Evolutionary conservation across 345 rosid genomes (phyloP).

Genomic region (Triadica sebifera): DNA sequence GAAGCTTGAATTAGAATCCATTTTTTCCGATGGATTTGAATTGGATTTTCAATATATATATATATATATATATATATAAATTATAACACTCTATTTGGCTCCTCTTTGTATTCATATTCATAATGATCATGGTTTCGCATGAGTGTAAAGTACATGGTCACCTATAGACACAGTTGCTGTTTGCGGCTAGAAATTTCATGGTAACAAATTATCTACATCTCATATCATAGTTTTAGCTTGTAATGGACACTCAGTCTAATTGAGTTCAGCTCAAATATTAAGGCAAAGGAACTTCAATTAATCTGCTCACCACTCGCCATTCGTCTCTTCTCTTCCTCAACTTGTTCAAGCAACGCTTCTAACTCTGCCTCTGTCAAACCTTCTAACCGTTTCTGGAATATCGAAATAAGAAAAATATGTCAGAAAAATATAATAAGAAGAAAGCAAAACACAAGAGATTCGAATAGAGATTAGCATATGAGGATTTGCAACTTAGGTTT

Average conservation of each 20-base stretch:
- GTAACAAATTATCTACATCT: not conserved
- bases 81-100: not conserved
- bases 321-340: slow-evolving; percentile 85
- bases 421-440: not conserved
- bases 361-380: slow-evolving; percentile 87
- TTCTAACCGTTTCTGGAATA: slow-evolving; percentile 77
- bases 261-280: not conserved
- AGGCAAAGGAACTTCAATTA: slow-evolving; percentile 27
- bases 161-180: not conserved
- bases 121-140: no score
- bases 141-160: not conserved
- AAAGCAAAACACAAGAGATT: not conserved
- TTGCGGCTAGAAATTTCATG: not conserved
- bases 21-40: no score
- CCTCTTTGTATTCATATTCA: not conserved
- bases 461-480: not conserved
- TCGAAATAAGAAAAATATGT: not conserved
- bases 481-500: not conserved
- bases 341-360: slow-evolving; percentile 79
- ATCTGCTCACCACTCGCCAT: slow-evolving; percentile 46
- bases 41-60: no score
- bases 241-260: not conserved
- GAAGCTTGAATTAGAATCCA: no score
- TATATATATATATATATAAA: no score
- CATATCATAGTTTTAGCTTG: not conserved